Evolutionary conservation across 2,329 filamentous ascomycete genomes (phyloP).

Genomic region (Rutstroemia sp.): DNA sequence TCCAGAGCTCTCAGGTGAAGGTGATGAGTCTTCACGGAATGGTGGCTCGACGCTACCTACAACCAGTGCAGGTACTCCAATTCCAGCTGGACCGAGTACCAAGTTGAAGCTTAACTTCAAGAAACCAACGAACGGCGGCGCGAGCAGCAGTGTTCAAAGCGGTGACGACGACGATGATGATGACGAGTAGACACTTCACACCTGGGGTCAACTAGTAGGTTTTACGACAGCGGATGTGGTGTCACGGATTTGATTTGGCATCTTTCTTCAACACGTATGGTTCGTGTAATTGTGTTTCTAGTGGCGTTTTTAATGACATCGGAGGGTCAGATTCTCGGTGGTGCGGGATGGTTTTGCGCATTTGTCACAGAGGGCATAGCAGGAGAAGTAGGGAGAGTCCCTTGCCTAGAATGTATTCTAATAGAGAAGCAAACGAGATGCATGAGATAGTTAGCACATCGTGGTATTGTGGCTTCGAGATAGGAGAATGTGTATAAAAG

Average conservation of each 20-base stretch:
- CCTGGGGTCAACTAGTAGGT: slow-evolving; percentile 10
- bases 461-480: not conserved
- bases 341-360: not conserved
- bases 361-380: slow-evolving; percentile 4
- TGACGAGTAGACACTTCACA: slow-evolving; percentile 7
- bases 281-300: slow-evolving; percentile 7
- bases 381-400: not conserved
- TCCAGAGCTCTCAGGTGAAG: slow-evolving; percentile 44
- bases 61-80: slow-evolving; percentile 56
- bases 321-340: not conserved
- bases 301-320: slow-evolving; percentile 12
- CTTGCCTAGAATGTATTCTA: slow-evolving; percentile 29
- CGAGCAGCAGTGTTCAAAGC: slow-evolving; percentile 39
- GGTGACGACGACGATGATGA: slow-evolving; percentile 39
- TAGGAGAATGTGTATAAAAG: not conserved
- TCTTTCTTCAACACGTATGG: not conserved
- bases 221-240: slow-evolving; percentile 10
- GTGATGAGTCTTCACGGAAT: slow-evolving; percentile 36
- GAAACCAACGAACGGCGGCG: slow-evolving; percentile 32
- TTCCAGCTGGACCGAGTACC: slow-evolving; percentile 41
- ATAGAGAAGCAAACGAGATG: slow-evolving; percentile 22
- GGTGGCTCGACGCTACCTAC: slow-evolving; percentile 40
- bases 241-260: slow-evolving; percentile 10
- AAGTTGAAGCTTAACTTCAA: slow-evolving; percentile 62
- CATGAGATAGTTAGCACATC: not conserved